Base-by-base conservation (phyloP, 2,329 filamentous ascomycete genomes). In the Sarocladium kiliense region DNA sequence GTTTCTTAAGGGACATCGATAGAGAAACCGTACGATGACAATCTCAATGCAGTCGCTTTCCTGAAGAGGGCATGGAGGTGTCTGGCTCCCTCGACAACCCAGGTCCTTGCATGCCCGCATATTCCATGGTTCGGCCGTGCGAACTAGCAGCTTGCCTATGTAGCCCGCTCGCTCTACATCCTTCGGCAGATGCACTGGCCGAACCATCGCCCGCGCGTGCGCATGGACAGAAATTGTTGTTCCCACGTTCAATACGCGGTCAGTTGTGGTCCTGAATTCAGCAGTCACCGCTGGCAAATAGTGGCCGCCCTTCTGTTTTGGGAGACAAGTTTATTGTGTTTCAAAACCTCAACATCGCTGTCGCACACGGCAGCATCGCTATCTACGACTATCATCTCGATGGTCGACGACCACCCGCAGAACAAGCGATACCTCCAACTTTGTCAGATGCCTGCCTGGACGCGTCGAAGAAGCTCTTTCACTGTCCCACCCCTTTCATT, bases 141-240 rank as follows among this genome's bases (percentile, higher is more conserved):
- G 18, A 51, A 14, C 44, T 18, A 47, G 25, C 44, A 27, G 41
- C 21, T 9, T 18, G 25, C 23, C n/a, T 51, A 36, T n/a, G n/a
- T n/a, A n/a, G n/a, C n/a, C n/a, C n/a, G 27, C 12, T 11, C 26
- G 27, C 47, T 34, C 30, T 23, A 16, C 26, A 34, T 34, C 18
- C 47, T 51, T 51, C 47, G 47, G 47, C 47, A 51, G 47, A 51
- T 51, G 30, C 26, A 32, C 4, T 51, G 16, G 44, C 16, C n/a
- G 10, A 9, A 12, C 41, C 4, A 23, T 44, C 16, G 16, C 36
- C 7, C 36, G 18, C 7, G 16, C 36, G n/a, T 19, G 36, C 16
- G 6, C 36, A 9, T n/a, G n/a, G 7, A 16, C 12, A 16, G n/a
- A 39, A 39, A 16, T 32, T 7, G 12, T 12, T 32, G 12, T 32